These are phyloP conservation scores for Dioscorea zingiberensis DNA, from an alignment of 106 monocot species.

Conservation along the genomic window DNA sequence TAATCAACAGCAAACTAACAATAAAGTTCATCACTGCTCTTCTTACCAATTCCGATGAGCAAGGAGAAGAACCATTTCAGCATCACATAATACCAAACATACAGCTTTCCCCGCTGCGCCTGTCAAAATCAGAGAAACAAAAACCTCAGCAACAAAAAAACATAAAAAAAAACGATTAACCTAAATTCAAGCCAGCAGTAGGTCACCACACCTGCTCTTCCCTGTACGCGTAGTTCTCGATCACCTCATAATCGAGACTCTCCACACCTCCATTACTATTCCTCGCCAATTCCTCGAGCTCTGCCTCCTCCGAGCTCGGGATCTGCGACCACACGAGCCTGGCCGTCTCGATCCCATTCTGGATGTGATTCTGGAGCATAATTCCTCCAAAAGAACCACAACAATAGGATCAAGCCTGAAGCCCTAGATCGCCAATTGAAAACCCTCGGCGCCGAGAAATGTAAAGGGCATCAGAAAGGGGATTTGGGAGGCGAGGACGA, in stretches of 20 bases:
- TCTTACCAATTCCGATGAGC: constrained; percentile 84
- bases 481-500: background rate
- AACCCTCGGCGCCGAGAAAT: background rate
- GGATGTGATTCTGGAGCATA: constrained; percentile 70
- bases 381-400: background rate
- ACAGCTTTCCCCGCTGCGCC: constrained; percentile 82
- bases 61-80: constrained; percentile 88
- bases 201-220: constrained; percentile 62
- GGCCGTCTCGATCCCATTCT: constrained; percentile 79
- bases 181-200: background rate
- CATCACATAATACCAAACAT: constrained; percentile 70
- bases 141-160: constrained; percentile 2
- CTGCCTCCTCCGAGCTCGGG: constrained; percentile 58
- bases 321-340: constrained; percentile 69
- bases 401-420: background rate
- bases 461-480: background rate
- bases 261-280: constrained; percentile 32
- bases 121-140: constrained; percentile 13
- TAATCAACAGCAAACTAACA: too few species aligned
- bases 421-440: background rate
- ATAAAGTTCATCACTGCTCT: too few species aligned
- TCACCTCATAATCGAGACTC: constrained; percentile 95
- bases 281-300: constrained; percentile 24
- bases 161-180: background rate
- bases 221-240: constrained; percentile 90